Percentiles rank a stretch among this genome's conserved stretches.
Evolutionary conservation across 2,329 filamentous ascomycete genomes (phyloP).

Genomic region (Fusarium decemcellulare): DNA sequence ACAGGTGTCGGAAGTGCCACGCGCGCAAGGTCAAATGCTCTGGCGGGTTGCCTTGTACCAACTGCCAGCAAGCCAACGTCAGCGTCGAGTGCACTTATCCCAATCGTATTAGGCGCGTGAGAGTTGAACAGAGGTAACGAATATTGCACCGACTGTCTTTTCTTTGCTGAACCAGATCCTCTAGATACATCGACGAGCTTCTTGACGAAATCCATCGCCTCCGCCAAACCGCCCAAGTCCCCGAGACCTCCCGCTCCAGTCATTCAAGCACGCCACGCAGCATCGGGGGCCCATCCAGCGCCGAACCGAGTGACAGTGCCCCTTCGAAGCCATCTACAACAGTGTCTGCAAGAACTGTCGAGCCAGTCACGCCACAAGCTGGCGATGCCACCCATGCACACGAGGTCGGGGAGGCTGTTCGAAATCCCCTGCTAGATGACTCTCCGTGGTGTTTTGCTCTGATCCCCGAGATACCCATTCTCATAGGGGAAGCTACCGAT

Average conservation of each 20-base stretch:
- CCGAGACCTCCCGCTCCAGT: neutral
- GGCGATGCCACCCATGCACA: neutral
- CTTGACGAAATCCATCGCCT: constrained; percentile 46
- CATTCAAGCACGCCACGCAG: too few relatives aligned
- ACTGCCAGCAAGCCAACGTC: constrained; percentile 41
- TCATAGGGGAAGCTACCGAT: constrained; percentile 49
- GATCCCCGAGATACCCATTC: constrained; percentile 45
- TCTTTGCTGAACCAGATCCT: neutral
- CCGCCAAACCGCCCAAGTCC: neutral
- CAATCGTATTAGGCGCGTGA: constrained; percentile 38
- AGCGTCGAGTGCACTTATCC: constrained; percentile 35
- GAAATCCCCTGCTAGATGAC: constrained; percentile 13
- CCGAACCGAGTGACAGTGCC: too few relatives aligned
- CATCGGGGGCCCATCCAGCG: too few relatives aligned
- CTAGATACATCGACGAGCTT: constrained; percentile 48
- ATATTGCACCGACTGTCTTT: neutral
- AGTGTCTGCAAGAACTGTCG: neutral
- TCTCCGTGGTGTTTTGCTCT: constrained; percentile 48
- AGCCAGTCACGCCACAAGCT: neutral
- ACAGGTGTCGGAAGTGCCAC: constrained; percentile 47
- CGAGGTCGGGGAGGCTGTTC: constrained; percentile 3
- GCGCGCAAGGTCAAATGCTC: constrained; percentile 48
- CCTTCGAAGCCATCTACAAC: neutral
- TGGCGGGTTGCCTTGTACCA: constrained; percentile 45
- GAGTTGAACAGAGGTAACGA: constrained; percentile 42